Evolutionary conservation across 768 basidiomycete genomes (phyloP), one percentile per base, ranked within the genome.

Genomic region (Pleurotus ostreatus): DNA sequence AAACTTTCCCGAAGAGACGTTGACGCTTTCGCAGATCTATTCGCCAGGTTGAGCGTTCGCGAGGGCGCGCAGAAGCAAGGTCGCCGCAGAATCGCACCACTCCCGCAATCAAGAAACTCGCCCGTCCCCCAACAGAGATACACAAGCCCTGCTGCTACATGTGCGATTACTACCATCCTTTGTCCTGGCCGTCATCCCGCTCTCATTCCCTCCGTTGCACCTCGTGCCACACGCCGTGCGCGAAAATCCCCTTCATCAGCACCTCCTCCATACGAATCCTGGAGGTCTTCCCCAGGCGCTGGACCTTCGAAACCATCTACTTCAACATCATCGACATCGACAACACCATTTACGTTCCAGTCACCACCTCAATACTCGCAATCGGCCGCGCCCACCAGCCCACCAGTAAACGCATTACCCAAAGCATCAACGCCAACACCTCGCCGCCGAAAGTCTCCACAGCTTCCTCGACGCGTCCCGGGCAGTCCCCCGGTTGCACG

Each of bases 141-240:
- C 5, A 25, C 30, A 16, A 70, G 67, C 67, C 70, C 59, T 43
- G 46, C 66, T 18, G 46, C 65, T 1, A 68, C 65, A 7, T 56
- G 62, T 8, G 46, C 53, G 6, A 56, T 55, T 43, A 57, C 59
- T 1, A 70, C 63, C 3, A 49, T 58, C 9, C 65, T 63, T 12
- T 49, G 62, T 20, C 39, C 49, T 30, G 71, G 68, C 6, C 69
- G 67, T 16, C 69, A 65, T 55, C 64, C 69, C 5, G 62, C 71
- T 2, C 55, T 70, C 8, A 49, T 71, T 11, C 59, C 56, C 12
- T 20, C 53, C 3, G 23, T 22, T 15, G 12, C 49, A 1, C 23
- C 40, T 30, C 41, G 46, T 46, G 43, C 55, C 8, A 34, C 30
- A 11, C 30, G 9, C 30, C 0, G 30, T 1, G 30, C 30, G 3